Evolutionary conservation across 441 rosid species (phyloP), one percentile per base, ranked within the genome.

Genomic region (Brassica balearica): DNA sequence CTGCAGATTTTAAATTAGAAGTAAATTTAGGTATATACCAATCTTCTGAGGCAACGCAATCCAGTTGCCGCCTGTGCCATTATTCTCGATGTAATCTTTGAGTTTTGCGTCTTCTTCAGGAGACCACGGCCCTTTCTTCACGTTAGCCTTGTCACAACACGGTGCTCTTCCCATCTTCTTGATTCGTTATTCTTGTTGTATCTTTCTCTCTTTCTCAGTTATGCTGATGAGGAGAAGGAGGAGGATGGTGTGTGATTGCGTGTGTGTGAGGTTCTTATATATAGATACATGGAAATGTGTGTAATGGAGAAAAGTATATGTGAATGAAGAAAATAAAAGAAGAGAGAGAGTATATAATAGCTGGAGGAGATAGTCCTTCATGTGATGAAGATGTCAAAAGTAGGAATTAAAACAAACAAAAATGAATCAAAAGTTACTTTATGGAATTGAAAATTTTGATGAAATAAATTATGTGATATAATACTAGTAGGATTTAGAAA

Each of bases 101-200:
- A 90, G 94, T 20, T 66, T 86, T 73, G 91, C 86, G 63, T 90
- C 94, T 77, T 90, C 94, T 67, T 90, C 94, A 29, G 94, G 92
- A 48, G 94, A 90, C 94, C 94, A 90, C 7, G 94, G 90, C 4
- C 94, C 94, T 85, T 83, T 90, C 90, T 90, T 90, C 76, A 90
- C 95, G 77, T 81, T 90, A 58, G 91, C 86, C 81, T 90, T 88
- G 84, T 90, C 95, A 72, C 92, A 88, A 81, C 95, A 90, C 60
- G 95, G 95, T 79, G 95, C 92, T 88, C 92, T 82, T 68, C 95
- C 95, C 95, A 90, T 90, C 84, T 65, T 79, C 79, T 66, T 46
- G 65, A 56, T 48, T 58, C 7, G 70, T 46, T 15, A 66, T 5
- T 29, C 32, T 22, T 48, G 72, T 63, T 77, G 63, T 75, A 48